Conservation (phyloP, 2,329 filamentous ascomycete species). For the Boeremia exigua region DNA sequence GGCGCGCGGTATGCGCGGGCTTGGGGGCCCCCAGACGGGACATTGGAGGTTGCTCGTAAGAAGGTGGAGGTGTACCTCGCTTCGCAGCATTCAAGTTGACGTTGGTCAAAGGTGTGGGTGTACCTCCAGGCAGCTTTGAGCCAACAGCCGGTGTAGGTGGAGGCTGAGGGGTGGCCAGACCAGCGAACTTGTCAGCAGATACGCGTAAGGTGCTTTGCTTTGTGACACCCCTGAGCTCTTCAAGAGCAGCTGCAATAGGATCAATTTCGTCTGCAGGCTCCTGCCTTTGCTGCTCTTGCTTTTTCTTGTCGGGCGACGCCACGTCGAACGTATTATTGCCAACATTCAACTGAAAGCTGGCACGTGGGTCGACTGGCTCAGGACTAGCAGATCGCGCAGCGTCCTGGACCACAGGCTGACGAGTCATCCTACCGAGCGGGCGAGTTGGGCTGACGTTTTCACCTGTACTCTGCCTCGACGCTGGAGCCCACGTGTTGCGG, state of each 20-base stretch:
- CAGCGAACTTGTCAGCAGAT: conserved; percentile 94
- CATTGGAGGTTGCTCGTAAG: conserved; percentile 72
- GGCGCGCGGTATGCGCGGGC: conserved; percentile 87
- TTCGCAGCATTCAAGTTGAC: conserved; percentile 61
- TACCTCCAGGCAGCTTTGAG: conserved; percentile 48
- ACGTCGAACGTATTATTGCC: conserved; percentile 97
- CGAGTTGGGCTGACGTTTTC: conserved; percentile 54
- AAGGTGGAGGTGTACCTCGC: conserved; percentile 82
- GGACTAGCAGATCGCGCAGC: conserved; percentile 53
- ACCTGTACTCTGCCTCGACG: conserved; percentile 42
- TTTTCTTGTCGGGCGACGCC: conserved; percentile 71
- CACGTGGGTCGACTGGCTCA: conserved; percentile 88
- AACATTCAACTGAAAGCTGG: conserved; percentile 90
- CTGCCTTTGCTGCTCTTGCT: conserved; percentile 53
- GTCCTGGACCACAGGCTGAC: conserved; percentile 39
- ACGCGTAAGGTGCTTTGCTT: conserved; percentile 85
- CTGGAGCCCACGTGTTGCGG: conserved; percentile 62
- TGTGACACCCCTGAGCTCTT: conserved; percentile 84
- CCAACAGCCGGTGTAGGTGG: conserved; percentile 49
- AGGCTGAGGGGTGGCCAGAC: conserved; percentile 80
- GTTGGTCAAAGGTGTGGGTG: conserved; percentile 54
- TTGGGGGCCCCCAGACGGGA: conserved; percentile 86
- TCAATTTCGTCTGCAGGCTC: conserved; percentile 70
- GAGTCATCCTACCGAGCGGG: conserved; percentile 39
- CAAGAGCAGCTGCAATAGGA: conserved; percentile 89